phyloP scores from a whole-genome alignment of 495 filamentous ascomycete species.

The Penicillium lagena region DNA sequence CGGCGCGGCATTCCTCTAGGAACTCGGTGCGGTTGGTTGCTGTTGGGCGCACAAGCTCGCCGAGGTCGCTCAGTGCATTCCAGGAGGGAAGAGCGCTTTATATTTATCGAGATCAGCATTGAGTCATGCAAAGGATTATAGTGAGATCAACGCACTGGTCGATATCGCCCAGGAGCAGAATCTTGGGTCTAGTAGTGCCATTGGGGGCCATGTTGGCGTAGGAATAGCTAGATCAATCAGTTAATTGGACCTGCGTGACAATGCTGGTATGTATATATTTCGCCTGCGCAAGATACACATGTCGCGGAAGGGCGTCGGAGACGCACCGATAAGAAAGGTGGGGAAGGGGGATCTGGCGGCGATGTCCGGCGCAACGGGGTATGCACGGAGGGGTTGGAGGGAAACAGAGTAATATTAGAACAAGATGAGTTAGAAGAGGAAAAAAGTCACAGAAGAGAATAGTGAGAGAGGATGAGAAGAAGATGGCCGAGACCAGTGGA shows the following conservation, averaged over 20 bases:
- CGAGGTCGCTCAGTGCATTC: constrained; percentile 42
- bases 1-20: constrained; percentile 62
- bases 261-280: background rate
- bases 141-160: constrained; percentile 37
- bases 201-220: constrained; percentile 10
- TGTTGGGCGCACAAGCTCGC: constrained; percentile 39
- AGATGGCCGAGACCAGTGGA: background rate
- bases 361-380: background rate
- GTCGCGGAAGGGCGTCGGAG: no score
- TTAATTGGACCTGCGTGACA: background rate
- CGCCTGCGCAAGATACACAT: background rate
- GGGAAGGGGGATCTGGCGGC: background rate
- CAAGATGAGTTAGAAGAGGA: background rate
- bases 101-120: background rate
- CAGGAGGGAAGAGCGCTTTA: constrained; percentile 40
- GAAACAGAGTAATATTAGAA: background rate
- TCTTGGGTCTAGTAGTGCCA: constrained; percentile 30
- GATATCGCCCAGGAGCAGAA: constrained; percentile 52
- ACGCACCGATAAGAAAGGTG: constrained; percentile 1
- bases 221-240: background rate
- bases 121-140: background rate
- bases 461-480: constrained; percentile 10
- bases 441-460: constrained; percentile 5
- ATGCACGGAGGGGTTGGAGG: no score
- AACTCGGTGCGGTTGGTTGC: constrained; percentile 61